Percentiles rank a stretch among this genome's conserved stretches.
Evolutionary conservation across 345 rosid species (phyloP).

Genomic region (Citrus hindsii): DNA sequence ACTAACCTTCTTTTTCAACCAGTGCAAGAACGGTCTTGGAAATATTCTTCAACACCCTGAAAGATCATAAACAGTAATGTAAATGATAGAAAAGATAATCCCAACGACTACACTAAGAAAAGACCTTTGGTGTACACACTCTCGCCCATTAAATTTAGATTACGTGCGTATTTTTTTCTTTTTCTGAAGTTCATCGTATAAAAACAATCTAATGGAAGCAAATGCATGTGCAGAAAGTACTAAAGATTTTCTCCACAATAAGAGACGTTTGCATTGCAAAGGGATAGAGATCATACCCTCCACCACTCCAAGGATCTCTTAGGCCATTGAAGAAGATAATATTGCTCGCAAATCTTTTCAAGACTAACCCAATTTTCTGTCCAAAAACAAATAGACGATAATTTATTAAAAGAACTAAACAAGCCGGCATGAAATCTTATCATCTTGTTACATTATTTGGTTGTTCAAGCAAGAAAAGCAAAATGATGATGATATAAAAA

Average conservation of each 20-base stretch:
- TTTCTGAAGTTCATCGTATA: too few species aligned
- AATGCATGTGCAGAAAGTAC: too few species aligned
- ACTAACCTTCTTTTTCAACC: conserved; percentile 51
- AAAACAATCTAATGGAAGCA: too few species aligned
- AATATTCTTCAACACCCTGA: conserved; percentile 50
- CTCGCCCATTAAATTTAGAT: too few species aligned
- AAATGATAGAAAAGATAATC: not conserved
- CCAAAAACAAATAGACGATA: not conserved
- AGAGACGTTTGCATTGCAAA: too few species aligned
- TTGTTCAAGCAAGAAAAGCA: too few species aligned
- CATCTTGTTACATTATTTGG: not conserved
- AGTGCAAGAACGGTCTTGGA: conserved; percentile 49
- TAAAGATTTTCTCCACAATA: too few species aligned
- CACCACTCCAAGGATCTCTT: conserved; percentile 78
- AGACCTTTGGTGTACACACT: too few species aligned
- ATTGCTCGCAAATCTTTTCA: conserved; percentile 57
- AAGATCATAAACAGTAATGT: not conserved
- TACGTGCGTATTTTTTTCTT: too few species aligned
- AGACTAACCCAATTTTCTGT: conserved; percentile 42
- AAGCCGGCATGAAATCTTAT: not conserved
- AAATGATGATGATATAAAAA: not conserved
- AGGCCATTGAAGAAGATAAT: conserved; percentile 69
- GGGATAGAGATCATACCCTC: conserved; percentile 36
- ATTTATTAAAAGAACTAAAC: too few species aligned
- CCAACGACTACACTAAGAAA: not conserved